Evolutionary conservation across 78 protist species (phyloP).

Genomic region (Dictyostelium citrinum): DNA sequence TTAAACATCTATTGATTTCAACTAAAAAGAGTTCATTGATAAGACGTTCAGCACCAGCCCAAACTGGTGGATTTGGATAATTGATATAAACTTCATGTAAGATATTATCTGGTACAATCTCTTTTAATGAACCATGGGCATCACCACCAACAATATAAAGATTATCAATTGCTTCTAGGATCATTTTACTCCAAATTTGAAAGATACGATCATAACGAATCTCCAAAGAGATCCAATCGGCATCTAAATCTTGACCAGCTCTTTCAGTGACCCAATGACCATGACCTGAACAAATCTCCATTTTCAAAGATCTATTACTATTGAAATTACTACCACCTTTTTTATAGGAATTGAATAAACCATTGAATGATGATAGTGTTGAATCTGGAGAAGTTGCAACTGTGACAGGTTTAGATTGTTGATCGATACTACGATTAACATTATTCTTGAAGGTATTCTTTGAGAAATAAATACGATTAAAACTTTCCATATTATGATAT

Average conservation of each 20-base stretch:
- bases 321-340: neutral
- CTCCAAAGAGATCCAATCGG: slow-evolving; percentile 80
- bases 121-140: slow-evolving; percentile 42
- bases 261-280: slow-evolving; percentile 84
- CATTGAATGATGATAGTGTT: neutral
- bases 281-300: slow-evolving; percentile 83
- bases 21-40: slow-evolving; percentile 52
- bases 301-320: neutral
- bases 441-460: slow-evolving; percentile 1
- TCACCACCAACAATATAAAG: slow-evolving; percentile 75
- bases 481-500: slow-evolving; percentile 15
- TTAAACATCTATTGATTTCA: slow-evolving; percentile 67
- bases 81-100: slow-evolving; percentile 79
- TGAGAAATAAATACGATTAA: slow-evolving; percentile 15
- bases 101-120: neutral
- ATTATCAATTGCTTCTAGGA: slow-evolving; percentile 67
- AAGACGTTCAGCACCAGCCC: slow-evolving; percentile 79
- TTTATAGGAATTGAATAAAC: neutral
- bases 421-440: neutral
- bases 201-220: slow-evolving; percentile 84
- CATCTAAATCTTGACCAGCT: slow-evolving; percentile 65
- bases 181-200: slow-evolving; percentile 76
- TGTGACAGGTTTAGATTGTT: neutral
- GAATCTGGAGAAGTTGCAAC: neutral
- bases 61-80: slow-evolving; percentile 85